Percentiles rank a stretch among this genome's conserved stretches.
phyloP scores from a whole-genome alignment of 768 basidiomycete genomes.

The Leucogyrophana mollusca region DNA sequence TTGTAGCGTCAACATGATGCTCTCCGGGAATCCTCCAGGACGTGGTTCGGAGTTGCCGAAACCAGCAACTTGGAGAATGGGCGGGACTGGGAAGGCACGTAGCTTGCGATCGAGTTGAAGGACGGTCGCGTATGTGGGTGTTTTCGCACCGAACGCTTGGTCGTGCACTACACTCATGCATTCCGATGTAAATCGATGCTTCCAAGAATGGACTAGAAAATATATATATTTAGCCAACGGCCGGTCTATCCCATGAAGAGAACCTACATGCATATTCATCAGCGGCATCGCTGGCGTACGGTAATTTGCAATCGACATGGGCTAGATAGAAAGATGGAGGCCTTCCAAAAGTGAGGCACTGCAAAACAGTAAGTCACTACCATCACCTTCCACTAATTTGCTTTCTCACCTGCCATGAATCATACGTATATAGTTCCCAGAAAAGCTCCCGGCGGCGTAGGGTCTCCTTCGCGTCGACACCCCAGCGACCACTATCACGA shows the following conservation, averaged over 20 bases:
- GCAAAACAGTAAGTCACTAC: slow-evolving; percentile 24
- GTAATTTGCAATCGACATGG: slow-evolving; percentile 67
- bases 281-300: slow-evolving; percentile 43
- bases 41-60: slow-evolving; percentile 56
- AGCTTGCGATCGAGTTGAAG: slow-evolving; percentile 67
- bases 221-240: too few species aligned
- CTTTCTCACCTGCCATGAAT: slow-evolving; percentile 29
- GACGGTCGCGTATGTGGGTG: slow-evolving; percentile 64
- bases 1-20: slow-evolving; percentile 50
- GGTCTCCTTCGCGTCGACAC: slow-evolving; percentile 53
- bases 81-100: slow-evolving; percentile 65
- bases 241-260: background rate
- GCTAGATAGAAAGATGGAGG: slow-evolving; percentile 67
- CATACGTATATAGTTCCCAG: slow-evolving; percentile 54
- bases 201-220: slow-evolving; percentile 61
- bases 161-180: slow-evolving; percentile 71
- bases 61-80: slow-evolving; percentile 64
- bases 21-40: slow-evolving; percentile 38
- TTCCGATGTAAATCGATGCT: slow-evolving; percentile 65
- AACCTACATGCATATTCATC: slow-evolving; percentile 62
- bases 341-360: slow-evolving; percentile 69
- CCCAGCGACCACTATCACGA: slow-evolving; percentile 70
- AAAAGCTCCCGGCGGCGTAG: slow-evolving; percentile 64
- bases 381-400: slow-evolving; percentile 34
- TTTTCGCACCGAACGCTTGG: slow-evolving; percentile 69